Conservation (phyloP, 2,329 filamentous ascomycete species). For the Xylaria sp. region DNA sequence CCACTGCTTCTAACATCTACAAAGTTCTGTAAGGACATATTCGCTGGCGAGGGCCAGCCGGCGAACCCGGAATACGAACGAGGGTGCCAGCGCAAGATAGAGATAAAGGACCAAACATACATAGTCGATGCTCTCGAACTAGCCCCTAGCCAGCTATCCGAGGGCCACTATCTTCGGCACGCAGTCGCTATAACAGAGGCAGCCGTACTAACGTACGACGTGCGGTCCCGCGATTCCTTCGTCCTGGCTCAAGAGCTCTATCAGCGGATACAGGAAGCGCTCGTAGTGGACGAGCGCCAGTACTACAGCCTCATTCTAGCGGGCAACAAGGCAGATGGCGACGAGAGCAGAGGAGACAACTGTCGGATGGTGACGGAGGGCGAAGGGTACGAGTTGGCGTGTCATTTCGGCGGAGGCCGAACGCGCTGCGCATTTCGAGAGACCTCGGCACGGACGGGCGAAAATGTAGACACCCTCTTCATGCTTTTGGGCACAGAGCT, state of each 20-base stretch:
- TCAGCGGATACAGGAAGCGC: constrained; percentile 44
- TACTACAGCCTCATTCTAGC: constrained; percentile 45
- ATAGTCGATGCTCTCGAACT: constrained; percentile 54
- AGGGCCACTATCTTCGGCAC: constrained; percentile 51
- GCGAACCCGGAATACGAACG: constrained; percentile 46
- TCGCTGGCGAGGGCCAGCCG: constrained; percentile 42
- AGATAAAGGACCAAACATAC: constrained; percentile 50
- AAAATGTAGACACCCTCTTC: constrained; percentile 52
- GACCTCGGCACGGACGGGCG: constrained; percentile 52
- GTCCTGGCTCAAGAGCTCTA: constrained; percentile 31
- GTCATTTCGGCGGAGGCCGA: constrained; percentile 32
- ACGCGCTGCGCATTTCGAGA: constrained; percentile 48
- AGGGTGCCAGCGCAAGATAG: constrained; percentile 51
- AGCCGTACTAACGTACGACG: constrained; percentile 49
- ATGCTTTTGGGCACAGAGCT: constrained; percentile 50
- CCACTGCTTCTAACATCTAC: constrained; percentile 18
- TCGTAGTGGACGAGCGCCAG: constrained; percentile 34
- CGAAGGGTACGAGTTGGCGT: constrained; percentile 48
- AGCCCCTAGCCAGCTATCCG: constrained; percentile 49
- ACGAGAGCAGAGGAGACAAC: constrained; percentile 39
- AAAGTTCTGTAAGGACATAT: constrained; percentile 51
- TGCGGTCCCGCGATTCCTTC: constrained; percentile 46
- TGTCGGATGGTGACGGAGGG: constrained; percentile 48
- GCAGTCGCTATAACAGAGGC: constrained; percentile 56
- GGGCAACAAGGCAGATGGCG: constrained; percentile 52